A percentile compares a stretch with the other conserved stretches of the same genome.
Conservation (phyloP, 108 stramenopile genomes). For the Skeletonema marinoi region DNA sequence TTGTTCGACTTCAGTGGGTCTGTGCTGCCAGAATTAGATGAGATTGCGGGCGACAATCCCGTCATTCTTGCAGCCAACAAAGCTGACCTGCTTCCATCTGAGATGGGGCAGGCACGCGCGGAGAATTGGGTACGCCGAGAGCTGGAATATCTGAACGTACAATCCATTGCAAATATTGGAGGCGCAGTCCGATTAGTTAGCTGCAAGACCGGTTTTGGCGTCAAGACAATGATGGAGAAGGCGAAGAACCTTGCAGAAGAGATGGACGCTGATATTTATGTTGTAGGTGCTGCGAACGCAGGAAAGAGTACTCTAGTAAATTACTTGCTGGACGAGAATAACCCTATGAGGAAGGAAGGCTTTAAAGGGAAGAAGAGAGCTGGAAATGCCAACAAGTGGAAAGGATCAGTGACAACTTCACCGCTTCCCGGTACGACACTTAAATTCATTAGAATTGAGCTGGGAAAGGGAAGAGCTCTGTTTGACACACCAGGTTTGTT, state of each 20-base stretch:
- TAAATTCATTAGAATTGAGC: constrained; percentile 86
- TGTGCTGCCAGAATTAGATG: constrained; percentile 84
- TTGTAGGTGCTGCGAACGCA: constrained; percentile 91
- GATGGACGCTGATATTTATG: constrained; percentile 84
- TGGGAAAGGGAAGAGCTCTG: constrained; percentile 68
- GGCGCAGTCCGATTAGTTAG: constrained; percentile 85
- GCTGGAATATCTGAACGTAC: constrained; percentile 78
- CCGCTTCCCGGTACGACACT: constrained; percentile 91
- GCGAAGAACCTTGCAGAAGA: constrained; percentile 72
- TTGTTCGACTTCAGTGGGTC: constrained; percentile 92
- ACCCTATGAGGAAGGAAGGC: constrained; percentile 34
- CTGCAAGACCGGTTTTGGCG: constrained; percentile 86
- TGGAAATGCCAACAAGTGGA: constrained; percentile 74
- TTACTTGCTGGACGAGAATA: constrained; percentile 61
- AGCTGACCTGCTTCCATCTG: constrained; percentile 80
- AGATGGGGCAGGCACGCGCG: constrained; percentile 81
- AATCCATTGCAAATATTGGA: constrained; percentile 85
- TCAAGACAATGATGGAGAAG: constrained; percentile 78
- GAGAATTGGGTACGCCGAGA: constrained; percentile 92
- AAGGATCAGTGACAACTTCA: constrained; percentile 81
- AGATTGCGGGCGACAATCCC: constrained; percentile 89
- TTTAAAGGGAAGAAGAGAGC: constrained; percentile 54
- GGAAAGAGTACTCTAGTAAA: constrained; percentile 90
- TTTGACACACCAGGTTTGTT: constrained; percentile 92
- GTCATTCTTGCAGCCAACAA: constrained; percentile 92